Evolutionary conservation across 2,329 filamentous ascomycete species (phyloP).

Genomic region (Penicillium sclerotigenum): DNA sequence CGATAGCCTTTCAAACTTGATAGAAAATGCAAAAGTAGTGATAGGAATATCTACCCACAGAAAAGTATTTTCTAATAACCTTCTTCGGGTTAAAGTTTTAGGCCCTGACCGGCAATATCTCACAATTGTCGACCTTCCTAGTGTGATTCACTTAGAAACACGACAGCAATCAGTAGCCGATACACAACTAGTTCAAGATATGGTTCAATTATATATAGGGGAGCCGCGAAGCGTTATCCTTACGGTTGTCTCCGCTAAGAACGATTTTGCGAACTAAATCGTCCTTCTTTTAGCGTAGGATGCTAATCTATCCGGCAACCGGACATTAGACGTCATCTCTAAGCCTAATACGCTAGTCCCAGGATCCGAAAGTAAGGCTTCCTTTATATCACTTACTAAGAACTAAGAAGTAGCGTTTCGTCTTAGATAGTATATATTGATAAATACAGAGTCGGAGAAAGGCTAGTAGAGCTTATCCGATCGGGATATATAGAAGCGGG

Average conservation of each 20-base stretch:
- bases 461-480: conserved; percentile 16
- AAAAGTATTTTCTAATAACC: conserved; percentile 47
- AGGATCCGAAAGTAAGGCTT: conserved; percentile 37
- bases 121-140: conserved; percentile 61
- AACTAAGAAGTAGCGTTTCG: conserved; percentile 46
- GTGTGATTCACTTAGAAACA: conserved; percentile 56
- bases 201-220: conserved; percentile 45
- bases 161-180: conserved; percentile 55
- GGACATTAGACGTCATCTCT: conserved; percentile 49
- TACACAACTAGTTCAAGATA: conserved; percentile 52
- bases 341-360: conserved; percentile 44
- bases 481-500: conserved; percentile 30
- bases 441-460: conserved; percentile 45
- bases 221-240: conserved; percentile 47
- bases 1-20: conserved; percentile 15
- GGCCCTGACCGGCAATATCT: conserved; percentile 59
- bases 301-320: conserved; percentile 29
- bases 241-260: conserved; percentile 46
- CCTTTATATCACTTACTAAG: conserved; percentile 40
- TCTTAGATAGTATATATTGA: conserved; percentile 51
- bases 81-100: conserved; percentile 58
- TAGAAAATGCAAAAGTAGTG: conserved; percentile 25
- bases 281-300: conserved; percentile 39
- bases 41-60: conserved; percentile 24
- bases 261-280: conserved; percentile 43